Percentiles rank a stretch among this genome's conserved stretches.
Evolutionary conservation across 176 grass and related monocot species (phyloP).

Genomic region (Thalia dealbata): DNA sequence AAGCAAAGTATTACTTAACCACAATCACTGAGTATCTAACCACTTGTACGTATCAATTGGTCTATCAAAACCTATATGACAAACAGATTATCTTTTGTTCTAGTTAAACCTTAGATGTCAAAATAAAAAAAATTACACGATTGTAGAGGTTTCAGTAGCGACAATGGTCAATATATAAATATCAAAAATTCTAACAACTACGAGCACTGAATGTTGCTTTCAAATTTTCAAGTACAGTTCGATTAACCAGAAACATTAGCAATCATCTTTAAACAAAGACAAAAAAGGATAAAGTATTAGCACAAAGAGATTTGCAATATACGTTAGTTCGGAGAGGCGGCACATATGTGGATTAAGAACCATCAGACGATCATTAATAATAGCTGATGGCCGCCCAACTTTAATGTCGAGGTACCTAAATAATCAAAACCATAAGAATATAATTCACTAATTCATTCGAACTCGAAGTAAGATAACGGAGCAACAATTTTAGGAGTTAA

Average conservation of each 20-base stretch:
- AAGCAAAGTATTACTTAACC: too few relatives aligned
- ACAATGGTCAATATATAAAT: not conserved
- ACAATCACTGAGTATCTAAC: not conserved
- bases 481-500: not conserved
- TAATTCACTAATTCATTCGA: not conserved
- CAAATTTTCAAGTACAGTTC: not conserved
- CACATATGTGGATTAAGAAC: slow-evolving; percentile 54
- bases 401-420: slow-evolving; percentile 46
- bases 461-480: not conserved
- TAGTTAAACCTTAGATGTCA: not conserved
- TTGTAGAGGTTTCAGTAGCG: not conserved
- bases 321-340: slow-evolving; percentile 65
- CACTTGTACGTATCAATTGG: too few relatives aligned
- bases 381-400: slow-evolving; percentile 33
- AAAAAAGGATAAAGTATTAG: not conserved
- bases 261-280: not conserved
- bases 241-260: not conserved
- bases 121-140: not conserved
- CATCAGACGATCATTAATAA: slow-evolving; percentile 23
- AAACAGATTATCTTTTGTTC: not conserved
- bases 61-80: not conserved
- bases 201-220: not conserved
- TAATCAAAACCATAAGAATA: slow-evolving; percentile 12
- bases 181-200: not conserved
- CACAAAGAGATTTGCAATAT: not conserved